Evolutionary conservation across 768 basidiomycete species (phyloP).

Genomic region (Mrakia gelida): DNA sequence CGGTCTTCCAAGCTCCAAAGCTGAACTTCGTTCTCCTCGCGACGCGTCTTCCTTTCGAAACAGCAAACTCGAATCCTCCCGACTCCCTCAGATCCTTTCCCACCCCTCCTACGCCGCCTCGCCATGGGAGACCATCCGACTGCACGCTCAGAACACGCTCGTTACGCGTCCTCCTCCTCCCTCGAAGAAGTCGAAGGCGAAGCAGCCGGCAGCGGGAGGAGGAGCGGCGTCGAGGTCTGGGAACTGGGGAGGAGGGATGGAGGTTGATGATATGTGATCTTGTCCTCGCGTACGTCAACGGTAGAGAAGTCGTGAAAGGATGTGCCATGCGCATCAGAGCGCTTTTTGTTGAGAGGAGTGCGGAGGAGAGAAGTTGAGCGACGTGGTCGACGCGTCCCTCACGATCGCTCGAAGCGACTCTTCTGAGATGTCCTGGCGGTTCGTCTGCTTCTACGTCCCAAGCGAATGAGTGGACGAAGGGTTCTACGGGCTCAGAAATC

Average conservation of each 20-base stretch:
- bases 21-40: not conserved
- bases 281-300: too few species aligned
- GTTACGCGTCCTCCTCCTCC: slow-evolving; percentile 3
- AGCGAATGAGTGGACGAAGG: too few species aligned
- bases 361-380: too few species aligned
- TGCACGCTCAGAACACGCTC: slow-evolving; percentile 31
- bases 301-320: too few species aligned
- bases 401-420: too few species aligned
- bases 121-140: slow-evolving; percentile 30
- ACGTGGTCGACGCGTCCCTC: too few species aligned
- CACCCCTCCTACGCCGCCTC: slow-evolving; percentile 27
- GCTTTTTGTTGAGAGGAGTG: too few species aligned
- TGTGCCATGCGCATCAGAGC: too few species aligned
- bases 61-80: slow-evolving; percentile 8
- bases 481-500: too few species aligned
- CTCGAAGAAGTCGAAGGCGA: not conserved
- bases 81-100: slow-evolving; percentile 16
- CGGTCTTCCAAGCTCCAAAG: not conserved
- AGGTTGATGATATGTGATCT: slow-evolving; percentile 1
- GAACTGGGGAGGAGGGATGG: slow-evolving; percentile 13
- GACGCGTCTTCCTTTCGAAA: too few species aligned
- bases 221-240: not conserved
- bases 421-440: too few species aligned
- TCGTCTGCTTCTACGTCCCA: too few species aligned
- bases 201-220: not conserved